Percentiles rank a stretch among this genome's conserved stretches.
Evolutionary conservation across 2,329 filamentous ascomycete species (phyloP).

Genomic region (Anthostomella pinea): DNA sequence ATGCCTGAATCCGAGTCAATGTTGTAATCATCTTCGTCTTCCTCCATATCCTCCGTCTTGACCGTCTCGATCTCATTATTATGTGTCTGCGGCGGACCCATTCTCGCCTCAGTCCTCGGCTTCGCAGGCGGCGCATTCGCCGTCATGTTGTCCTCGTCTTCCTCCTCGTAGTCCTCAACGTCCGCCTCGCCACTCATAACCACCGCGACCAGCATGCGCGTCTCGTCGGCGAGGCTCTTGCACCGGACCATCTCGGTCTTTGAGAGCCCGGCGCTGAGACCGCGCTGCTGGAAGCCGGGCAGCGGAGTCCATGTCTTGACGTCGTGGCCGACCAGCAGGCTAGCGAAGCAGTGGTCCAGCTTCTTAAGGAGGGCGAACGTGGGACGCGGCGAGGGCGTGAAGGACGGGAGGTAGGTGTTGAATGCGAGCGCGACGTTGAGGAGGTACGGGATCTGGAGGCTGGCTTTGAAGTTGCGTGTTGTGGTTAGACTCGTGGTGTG

Average conservation of each 20-base stretch:
- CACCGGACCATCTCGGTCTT: slow-evolving; percentile 84
- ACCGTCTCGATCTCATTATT: slow-evolving; percentile 10
- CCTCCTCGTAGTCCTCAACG: slow-evolving; percentile 43
- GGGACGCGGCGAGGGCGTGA: slow-evolving; percentile 63
- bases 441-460: slow-evolving; percentile 79
- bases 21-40: slow-evolving; percentile 9
- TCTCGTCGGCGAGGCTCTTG: slow-evolving; percentile 75
- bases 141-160: slow-evolving; percentile 23
- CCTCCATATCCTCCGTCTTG: slow-evolving; percentile 12
- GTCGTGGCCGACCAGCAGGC: slow-evolving; percentile 67
- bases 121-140: slow-evolving; percentile 21
- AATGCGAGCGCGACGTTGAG: slow-evolving; percentile 74
- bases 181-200: slow-evolving; percentile 56
- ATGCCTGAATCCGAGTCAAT: slow-evolving; percentile 12
- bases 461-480: slow-evolving; percentile 46
- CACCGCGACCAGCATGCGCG: slow-evolving; percentile 67
- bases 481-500: not conserved
- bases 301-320: slow-evolving; percentile 61
- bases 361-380: slow-evolving; percentile 73
- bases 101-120: slow-evolving; percentile 33
- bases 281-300: slow-evolving; percentile 63
- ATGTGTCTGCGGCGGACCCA: not conserved
- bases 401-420: slow-evolving; percentile 68
- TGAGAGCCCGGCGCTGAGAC: slow-evolving; percentile 64
- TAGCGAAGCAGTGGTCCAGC: slow-evolving; percentile 79